These are phyloP conservation scores for Seiridium unicorne DNA, from an alignment of 2,329 filamentous ascomycete genomes.

Conservation along the genomic window DNA sequence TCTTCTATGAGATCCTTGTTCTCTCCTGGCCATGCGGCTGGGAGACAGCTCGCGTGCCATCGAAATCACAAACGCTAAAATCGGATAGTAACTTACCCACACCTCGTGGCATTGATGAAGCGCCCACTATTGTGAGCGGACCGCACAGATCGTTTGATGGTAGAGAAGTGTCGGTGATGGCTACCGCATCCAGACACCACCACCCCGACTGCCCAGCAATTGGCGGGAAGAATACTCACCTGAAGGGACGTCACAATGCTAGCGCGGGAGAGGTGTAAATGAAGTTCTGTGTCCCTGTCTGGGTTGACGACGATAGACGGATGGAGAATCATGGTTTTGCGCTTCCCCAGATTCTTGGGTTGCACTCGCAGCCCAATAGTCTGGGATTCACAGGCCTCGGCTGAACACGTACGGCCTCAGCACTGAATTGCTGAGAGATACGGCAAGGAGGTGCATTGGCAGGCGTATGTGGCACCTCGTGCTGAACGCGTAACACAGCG, in stretches of 20 bases:
- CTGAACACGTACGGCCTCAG: too few relatives aligned
- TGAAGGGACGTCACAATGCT: neutral
- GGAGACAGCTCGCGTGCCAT: neutral
- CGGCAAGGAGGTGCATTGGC: neutral
- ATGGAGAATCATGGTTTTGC: neutral
- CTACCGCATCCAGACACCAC: neutral
- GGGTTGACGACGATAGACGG: neutral
- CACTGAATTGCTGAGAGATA: too few relatives aligned
- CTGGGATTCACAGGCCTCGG: too few relatives aligned
- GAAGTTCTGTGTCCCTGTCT: neutral
- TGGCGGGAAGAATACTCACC: neutral
- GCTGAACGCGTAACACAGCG: neutral
- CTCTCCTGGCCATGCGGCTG: neutral
- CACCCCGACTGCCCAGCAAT: neutral
- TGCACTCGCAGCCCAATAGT: conserved; percentile 1
- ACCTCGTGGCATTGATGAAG: conserved; percentile 5
- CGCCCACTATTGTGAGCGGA: neutral
- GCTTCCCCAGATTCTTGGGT: conserved; percentile 4
- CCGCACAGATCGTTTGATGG: neutral
- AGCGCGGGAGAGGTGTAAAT: neutral
- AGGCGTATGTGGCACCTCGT: neutral
- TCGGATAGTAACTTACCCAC: neutral
- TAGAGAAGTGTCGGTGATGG: neutral
- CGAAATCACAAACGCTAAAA: neutral
- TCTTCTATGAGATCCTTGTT: neutral